phyloP scores from a whole-genome alignment of 1,139 yeast genomes.

The Suhomyces panamericanus region DNA sequence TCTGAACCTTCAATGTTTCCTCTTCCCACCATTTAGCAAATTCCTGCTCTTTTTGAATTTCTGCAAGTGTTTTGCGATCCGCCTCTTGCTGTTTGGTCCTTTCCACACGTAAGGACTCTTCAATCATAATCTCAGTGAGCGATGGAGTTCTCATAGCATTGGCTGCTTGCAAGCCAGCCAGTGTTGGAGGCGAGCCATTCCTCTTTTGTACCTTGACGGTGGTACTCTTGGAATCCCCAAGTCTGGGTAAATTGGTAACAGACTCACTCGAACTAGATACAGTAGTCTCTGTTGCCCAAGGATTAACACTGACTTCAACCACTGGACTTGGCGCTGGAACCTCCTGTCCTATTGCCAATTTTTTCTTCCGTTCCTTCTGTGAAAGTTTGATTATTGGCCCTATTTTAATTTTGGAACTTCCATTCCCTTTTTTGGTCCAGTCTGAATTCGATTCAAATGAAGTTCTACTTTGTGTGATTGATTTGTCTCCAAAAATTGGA shows the following conservation, averaged over 20 bases:
- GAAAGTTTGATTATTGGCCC: constrained; percentile 44
- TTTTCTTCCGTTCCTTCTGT: constrained; percentile 53
- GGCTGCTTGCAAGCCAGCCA: background rate
- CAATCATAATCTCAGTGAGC: constrained; percentile 40
- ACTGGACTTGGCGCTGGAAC: background rate
- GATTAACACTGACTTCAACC: constrained; percentile 9
- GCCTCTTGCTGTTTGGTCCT: constrained; percentile 30
- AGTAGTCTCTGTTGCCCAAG: constrained; percentile 12
- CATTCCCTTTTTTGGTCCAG: constrained; percentile 8
- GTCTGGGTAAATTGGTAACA: constrained; percentile 8
- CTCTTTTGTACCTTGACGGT: background rate
- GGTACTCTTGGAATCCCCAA: constrained; percentile 7
- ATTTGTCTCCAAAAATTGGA: constrained; percentile 18
- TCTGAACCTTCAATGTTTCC: constrained; percentile 62
- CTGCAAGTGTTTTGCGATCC: constrained; percentile 52
- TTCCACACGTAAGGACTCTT: constrained; percentile 51
- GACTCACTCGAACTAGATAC: background rate
- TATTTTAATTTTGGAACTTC: constrained; percentile 31
- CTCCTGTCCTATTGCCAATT: constrained; percentile 16
- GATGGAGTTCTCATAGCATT: constrained; percentile 20
- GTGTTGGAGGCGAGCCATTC: background rate
- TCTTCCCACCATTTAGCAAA: constrained; percentile 83
- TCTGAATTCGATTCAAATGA: constrained; percentile 1
- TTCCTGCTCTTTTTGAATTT: constrained; percentile 76
- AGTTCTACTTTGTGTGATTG: background rate